phyloP scores from a whole-genome alignment of 352 stramenopile genomes.

The Paralagenidium karlingii region DNA sequence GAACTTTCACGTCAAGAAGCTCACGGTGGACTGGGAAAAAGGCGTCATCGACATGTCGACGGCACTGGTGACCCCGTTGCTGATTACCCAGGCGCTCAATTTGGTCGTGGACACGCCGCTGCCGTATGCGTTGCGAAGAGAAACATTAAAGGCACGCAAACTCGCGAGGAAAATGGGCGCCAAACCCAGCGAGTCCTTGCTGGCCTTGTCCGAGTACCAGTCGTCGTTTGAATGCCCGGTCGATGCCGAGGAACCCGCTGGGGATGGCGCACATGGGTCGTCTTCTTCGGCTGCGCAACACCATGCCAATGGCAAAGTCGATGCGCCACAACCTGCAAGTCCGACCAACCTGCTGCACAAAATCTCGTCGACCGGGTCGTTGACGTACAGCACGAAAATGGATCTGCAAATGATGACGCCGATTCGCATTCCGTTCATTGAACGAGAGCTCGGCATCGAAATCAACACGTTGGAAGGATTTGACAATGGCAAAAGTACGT shows the following conservation, averaged over 20 bases:
- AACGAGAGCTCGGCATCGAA: constrained; percentile 51
- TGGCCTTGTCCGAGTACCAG: constrained; percentile 73
- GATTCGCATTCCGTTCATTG: constrained; percentile 79
- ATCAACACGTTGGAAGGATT: constrained; percentile 74
- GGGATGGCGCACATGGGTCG: constrained; percentile 14
- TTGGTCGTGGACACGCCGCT: constrained; percentile 71
- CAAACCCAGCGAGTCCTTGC: constrained; percentile 66
- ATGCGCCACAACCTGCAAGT: too few species aligned
- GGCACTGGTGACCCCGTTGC: constrained; percentile 66
- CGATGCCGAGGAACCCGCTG: constrained; percentile 42
- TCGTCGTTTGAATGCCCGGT: constrained; percentile 72
- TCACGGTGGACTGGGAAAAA: constrained; percentile 73
- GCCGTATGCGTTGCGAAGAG: constrained; percentile 43
- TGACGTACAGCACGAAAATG: background rate
- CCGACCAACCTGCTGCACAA: too few species aligned
- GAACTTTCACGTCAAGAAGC: constrained; percentile 71
- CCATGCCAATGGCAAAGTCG: too few species aligned
- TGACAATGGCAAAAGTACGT: constrained; percentile 63
- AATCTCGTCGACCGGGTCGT: too few species aligned
- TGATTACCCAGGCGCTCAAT: constrained; percentile 80
- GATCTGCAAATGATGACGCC: constrained; percentile 83
- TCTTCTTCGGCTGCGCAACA: background rate
- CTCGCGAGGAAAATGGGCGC: constrained; percentile 67
- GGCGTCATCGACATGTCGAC: constrained; percentile 82
- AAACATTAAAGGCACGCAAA: constrained; percentile 48